phyloP scores from a whole-genome alignment of 768 basidiomycete species.

The Boletus huronensis region DNA sequence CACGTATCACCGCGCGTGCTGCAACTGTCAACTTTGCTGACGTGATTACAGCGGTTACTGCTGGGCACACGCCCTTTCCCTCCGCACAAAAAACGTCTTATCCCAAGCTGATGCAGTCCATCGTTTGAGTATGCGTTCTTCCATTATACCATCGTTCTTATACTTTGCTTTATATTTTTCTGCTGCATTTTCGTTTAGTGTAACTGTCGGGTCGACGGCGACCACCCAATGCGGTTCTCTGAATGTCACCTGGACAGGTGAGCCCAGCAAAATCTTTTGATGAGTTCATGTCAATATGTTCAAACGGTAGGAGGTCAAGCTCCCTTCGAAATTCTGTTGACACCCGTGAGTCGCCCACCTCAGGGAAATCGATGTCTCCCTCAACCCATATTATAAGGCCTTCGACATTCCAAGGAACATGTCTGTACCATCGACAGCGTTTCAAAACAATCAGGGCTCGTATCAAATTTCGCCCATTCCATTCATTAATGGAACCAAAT shows the following conservation, averaged over 20 bases:
- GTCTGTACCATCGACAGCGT: conserved; percentile 53
- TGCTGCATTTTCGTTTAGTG: conserved; percentile 38
- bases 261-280: conserved; percentile 7
- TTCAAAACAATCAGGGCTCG: conserved; percentile 50
- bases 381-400: conserved; percentile 34
- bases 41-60: conserved; percentile 10
- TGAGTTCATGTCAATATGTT: background rate
- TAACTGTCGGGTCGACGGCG: conserved; percentile 39
- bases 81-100: conserved; percentile 6
- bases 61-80: background rate
- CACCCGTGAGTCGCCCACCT: conserved; percentile 43
- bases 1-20: background rate
- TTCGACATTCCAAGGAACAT: conserved; percentile 53
- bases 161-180: conserved; percentile 22
- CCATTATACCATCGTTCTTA: conserved; percentile 21
- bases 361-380: background rate
- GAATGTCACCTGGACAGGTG: conserved; percentile 62
- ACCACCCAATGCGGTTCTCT: conserved; percentile 61
- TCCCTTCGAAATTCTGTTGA: conserved; percentile 48
- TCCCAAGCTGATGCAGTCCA: conserved; percentile 10
- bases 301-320: conserved; percentile 48
- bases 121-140: conserved; percentile 29
- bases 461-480: conserved; percentile 46
- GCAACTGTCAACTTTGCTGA: conserved; percentile 13
- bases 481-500: conserved; percentile 35